Evolutionary conservation across 2,329 filamentous ascomycete species (phyloP), one percentile per base, ranked within the genome.

Genomic region (Nannizzia gypsea): DNA sequence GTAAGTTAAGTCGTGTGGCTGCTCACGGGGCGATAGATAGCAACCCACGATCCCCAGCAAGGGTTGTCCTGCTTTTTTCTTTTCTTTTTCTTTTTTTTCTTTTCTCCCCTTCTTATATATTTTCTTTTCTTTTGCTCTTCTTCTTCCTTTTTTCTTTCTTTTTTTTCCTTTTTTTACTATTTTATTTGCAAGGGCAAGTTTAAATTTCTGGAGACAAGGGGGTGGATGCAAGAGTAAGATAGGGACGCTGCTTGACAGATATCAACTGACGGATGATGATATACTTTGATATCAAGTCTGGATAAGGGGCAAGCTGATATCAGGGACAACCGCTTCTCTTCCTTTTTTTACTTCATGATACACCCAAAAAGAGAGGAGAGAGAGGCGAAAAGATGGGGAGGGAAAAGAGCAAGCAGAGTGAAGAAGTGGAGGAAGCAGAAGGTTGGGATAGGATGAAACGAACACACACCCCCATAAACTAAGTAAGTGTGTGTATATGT

Each of bases 21-120:
- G 48, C 48, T 54, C 48, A 54, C 48, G 48, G 48, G 48, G 48
- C 48, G 48, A 54, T 34, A 52, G 46, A 52, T 31, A 56, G 36
- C 54, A 56, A 40, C 38, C 36, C 54, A 56, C 31, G 54, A 56
- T 38, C 54, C 54, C 36, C 54, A 40, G 26, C 54, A 56, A 56
- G 54, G 54, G 54, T 56, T 34, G 11, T 34, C 31, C 31, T 6
- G 31, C 31, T 34, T 34, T 34, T 6, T 9, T 34, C 11, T 31
- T 34, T 34, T 34, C 8, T 34, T 6, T 9, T 34, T 34, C 31
- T 34, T 9, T 34, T 9, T 34, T 34, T 34, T 34, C 31, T 34
- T 34, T 34, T 34, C 31, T 34, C 9, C 31, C 11, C 31, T 2
- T 34, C 4, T 34, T 31, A n/a, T 34, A 34, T 34, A 34, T 34